A percentile compares a stretch with the other conserved stretches of the same genome.
Evolutionary conservation across 2,329 filamentous ascomycete species (phyloP).

Genomic region (Monosporascus ibericus): DNA sequence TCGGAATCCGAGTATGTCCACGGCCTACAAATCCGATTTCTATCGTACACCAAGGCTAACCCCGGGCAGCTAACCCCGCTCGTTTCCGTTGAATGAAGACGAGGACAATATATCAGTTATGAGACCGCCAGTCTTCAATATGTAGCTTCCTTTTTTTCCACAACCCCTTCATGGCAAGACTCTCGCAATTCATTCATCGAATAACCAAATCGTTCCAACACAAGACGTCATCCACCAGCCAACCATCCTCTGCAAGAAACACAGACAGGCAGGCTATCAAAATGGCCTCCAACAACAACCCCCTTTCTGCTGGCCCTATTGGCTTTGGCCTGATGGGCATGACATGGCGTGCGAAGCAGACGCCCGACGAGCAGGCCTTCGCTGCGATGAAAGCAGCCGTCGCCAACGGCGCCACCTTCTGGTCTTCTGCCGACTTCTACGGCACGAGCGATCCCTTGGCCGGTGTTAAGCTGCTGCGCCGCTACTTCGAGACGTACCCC

Average conservation of each 20-base stretch:
- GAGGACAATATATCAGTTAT: too few species aligned
- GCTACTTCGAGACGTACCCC: constrained; percentile 45
- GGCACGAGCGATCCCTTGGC: constrained; percentile 38
- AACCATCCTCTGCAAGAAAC: too few species aligned
- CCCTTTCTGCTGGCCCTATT: background rate
- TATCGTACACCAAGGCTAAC: background rate
- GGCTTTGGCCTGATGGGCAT: constrained; percentile 13
- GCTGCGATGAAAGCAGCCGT: constrained; percentile 32
- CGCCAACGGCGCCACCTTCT: constrained; percentile 37
- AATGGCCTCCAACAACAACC: background rate
- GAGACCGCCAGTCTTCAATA: too few species aligned
- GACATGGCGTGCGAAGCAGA: constrained; percentile 17
- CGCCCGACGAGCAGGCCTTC: constrained; percentile 24
- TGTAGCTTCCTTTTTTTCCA: too few species aligned
- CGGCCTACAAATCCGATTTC: background rate
- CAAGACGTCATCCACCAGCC: too few species aligned
- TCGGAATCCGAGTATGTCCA: constrained; percentile 1
- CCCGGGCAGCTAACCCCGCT: too few species aligned
- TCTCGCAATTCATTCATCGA: too few species aligned
- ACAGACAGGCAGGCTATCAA: too few species aligned
- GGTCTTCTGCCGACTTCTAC: constrained; percentile 44
- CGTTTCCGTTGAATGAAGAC: too few species aligned
- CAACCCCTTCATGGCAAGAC: too few species aligned
- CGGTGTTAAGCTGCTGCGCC: constrained; percentile 37
- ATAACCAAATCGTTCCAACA: too few species aligned